Conservation (phyloP, 495 filamentous ascomycete genomes). For the Trichocladium uniseriatum region DNA sequence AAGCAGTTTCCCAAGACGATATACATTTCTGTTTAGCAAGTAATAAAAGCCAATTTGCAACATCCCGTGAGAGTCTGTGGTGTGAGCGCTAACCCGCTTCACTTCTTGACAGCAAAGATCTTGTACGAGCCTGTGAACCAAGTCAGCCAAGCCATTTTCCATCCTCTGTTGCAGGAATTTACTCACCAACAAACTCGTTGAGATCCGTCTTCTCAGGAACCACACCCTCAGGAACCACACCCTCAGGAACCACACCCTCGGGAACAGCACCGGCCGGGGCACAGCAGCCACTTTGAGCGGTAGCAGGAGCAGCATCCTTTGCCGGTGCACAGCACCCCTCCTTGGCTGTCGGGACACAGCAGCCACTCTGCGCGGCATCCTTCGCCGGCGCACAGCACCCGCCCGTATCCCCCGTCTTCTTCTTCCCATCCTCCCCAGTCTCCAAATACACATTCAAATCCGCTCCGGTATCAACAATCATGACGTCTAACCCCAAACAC, state of each 20-base stretch:
- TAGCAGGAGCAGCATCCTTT: not conserved
- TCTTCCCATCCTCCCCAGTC: slow-evolving; percentile 12
- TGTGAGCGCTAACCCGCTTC: too few relatives aligned
- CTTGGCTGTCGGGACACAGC: not conserved
- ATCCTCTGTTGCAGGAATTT: not conserved
- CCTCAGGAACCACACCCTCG: not conserved
- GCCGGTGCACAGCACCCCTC: not conserved
- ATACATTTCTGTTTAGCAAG: too few relatives aligned
- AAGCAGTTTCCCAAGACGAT: too few relatives aligned
- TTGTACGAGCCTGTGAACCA: slow-evolving; percentile 31
- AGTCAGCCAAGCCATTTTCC: slow-evolving; percentile 5
- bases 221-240: not conserved
- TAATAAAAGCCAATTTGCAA: too few relatives aligned
- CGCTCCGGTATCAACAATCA: slow-evolving; percentile 43
- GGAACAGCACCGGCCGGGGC: not conserved
- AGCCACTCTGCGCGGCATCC: not conserved
- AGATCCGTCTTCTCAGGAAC: slow-evolving; percentile 24
- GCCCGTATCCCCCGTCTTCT: too few relatives aligned
- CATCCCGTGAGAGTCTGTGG: too few relatives aligned
- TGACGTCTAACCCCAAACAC: too few relatives aligned
- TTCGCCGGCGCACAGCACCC: slow-evolving; percentile 12
- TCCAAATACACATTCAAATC: slow-evolving; percentile 53
- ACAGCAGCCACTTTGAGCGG: not conserved
- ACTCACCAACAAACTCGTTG: slow-evolving; percentile 47
- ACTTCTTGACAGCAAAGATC: slow-evolving; percentile 35